Conservation (phyloP, 1,284 basidiomycete species). For the Pisolithus thermaeus region DNA sequence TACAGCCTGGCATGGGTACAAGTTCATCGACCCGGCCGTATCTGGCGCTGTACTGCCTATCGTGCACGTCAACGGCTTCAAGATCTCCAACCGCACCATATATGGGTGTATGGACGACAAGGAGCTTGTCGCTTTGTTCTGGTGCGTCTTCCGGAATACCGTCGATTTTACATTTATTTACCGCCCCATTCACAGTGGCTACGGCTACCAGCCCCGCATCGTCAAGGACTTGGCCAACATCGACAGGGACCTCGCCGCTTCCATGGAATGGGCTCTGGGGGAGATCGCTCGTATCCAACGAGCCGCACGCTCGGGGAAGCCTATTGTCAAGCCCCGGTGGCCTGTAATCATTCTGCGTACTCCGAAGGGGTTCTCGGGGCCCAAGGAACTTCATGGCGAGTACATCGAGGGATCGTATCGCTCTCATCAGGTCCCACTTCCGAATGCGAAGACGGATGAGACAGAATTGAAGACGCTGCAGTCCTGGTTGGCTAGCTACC, state of each 20-base stretch:
- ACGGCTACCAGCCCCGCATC: slow-evolving; percentile 83
- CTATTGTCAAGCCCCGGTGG: slow-evolving; percentile 82
- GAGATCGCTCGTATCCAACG: slow-evolving; percentile 77
- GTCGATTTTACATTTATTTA: not conserved
- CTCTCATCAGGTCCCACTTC: slow-evolving; percentile 79
- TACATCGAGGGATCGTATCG: slow-evolving; percentile 74
- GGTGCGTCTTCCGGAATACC: slow-evolving; percentile 13
- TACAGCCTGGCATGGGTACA: slow-evolving; percentile 79
- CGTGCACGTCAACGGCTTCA: slow-evolving; percentile 79
- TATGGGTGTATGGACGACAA: slow-evolving; percentile 87
- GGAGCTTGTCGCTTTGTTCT: slow-evolving; percentile 67
- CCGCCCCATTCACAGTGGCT: slow-evolving; percentile 43
- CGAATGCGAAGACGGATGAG: slow-evolving; percentile 55
- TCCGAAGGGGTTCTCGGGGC: slow-evolving; percentile 76
- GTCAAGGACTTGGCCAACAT: slow-evolving; percentile 68
- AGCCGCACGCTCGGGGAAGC: slow-evolving; percentile 68
- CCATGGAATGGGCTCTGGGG: slow-evolving; percentile 76
- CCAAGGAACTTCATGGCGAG: slow-evolving; percentile 58
- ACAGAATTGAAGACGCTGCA: slow-evolving; percentile 62
- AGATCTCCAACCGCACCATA: slow-evolving; percentile 86
- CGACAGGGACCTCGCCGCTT: slow-evolving; percentile 68
- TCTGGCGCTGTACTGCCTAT: slow-evolving; percentile 86
- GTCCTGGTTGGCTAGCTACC: slow-evolving; percentile 67
- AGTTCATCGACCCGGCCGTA: slow-evolving; percentile 89
- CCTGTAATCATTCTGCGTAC: slow-evolving; percentile 80